Percentiles rank a stretch among this genome's conserved stretches.
Evolutionary conservation across 2,329 filamentous ascomycete genomes (phyloP).

Genomic region (Colletotrichum tofieldiae): DNA sequence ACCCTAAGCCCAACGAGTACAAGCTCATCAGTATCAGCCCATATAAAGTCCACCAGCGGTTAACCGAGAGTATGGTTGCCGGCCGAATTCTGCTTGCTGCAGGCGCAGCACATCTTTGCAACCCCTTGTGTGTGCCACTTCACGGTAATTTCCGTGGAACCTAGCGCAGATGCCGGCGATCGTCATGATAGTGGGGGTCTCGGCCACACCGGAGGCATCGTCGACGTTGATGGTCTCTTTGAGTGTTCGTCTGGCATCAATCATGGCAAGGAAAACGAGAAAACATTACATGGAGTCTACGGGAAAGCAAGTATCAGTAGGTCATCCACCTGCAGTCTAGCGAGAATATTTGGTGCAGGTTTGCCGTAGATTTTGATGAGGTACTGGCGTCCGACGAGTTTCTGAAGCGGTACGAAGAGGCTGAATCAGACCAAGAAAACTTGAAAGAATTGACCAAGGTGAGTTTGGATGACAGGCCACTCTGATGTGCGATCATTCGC

Average conservation of each 20-base stretch:
- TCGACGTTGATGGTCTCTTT: conserved; percentile 73
- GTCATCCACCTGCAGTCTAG: conserved; percentile 59
- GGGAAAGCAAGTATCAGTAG: conserved; percentile 59
- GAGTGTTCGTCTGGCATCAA: conserved; percentile 68
- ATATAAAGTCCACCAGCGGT: conserved; percentile 74
- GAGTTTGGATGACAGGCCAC: conserved; percentile 50
- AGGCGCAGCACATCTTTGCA: conserved; percentile 73
- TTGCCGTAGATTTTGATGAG: conserved; percentile 55
- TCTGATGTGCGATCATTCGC: background rate
- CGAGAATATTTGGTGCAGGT: conserved; percentile 60
- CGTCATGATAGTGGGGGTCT: conserved; percentile 63
- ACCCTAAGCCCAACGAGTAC: conserved; percentile 72
- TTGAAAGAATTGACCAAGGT: conserved; percentile 54
- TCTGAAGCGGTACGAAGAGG: conserved; percentile 54
- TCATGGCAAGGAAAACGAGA: conserved; percentile 58
- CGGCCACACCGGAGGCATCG: conserved; percentile 75
- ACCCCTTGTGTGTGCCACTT: conserved; percentile 55
- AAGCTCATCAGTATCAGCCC: conserved; percentile 70
- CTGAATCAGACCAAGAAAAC: conserved; percentile 51
- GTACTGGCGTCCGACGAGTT: conserved; percentile 49
- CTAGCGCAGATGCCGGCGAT: conserved; percentile 7
- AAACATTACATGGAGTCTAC: conserved; percentile 58
- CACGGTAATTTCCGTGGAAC: conserved; percentile 18
- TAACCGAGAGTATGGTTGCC: conserved; percentile 69
- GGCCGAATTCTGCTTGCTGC: conserved; percentile 71